These are phyloP conservation scores for Trichophyton rubrum DNA, from an alignment of 2,329 filamentous ascomycete species.

Conservation along the genomic window DNA sequence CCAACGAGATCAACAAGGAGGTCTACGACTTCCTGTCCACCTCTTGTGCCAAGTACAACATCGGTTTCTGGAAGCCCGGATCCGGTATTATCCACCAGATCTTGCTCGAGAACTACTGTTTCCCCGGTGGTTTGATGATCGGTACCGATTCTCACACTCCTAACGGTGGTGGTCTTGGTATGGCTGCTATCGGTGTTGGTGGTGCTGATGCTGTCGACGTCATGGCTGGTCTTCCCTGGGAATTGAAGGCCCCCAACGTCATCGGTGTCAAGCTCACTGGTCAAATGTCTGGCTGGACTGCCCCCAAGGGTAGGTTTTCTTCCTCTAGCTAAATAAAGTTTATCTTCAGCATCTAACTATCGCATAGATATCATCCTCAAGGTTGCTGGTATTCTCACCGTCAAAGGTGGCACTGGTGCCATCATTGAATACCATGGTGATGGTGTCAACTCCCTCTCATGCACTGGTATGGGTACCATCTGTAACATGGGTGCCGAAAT, in stretches of 20 bases:
- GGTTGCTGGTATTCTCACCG: constrained; percentile 90
- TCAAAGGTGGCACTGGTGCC: constrained; percentile 92
- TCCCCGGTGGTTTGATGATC: constrained; percentile 95
- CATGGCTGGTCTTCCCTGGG: constrained; percentile 95
- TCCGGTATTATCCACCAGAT: constrained; percentile 99
- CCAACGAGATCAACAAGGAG: constrained; percentile 92
- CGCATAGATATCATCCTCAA: constrained; percentile 80
- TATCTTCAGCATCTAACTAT: constrained; percentile 8
- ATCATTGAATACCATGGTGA: constrained; percentile 52
- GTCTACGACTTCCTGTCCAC: constrained; percentile 95
- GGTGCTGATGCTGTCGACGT: constrained; percentile 98
- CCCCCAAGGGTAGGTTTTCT: constrained; percentile 61
- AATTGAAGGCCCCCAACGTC: constrained; percentile 92
- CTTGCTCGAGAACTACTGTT: constrained; percentile 95
- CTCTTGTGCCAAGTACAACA: constrained; percentile 98
- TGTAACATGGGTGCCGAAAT: constrained; percentile 56
- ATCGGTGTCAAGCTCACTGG: constrained; percentile 95
- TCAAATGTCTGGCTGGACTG: constrained; percentile 75
- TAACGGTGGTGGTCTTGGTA: constrained; percentile 91
- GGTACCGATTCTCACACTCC: constrained; percentile 97
- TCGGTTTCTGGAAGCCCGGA: constrained; percentile 97
- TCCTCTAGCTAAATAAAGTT: background rate
- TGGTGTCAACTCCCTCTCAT: constrained; percentile 60
- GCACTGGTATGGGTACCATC: constrained; percentile 81
- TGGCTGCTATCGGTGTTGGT: constrained; percentile 90